Base-by-base conservation (phyloP, 192 early-diverging fungal species). In the Gryganskiella cystojenkinii region DNA sequence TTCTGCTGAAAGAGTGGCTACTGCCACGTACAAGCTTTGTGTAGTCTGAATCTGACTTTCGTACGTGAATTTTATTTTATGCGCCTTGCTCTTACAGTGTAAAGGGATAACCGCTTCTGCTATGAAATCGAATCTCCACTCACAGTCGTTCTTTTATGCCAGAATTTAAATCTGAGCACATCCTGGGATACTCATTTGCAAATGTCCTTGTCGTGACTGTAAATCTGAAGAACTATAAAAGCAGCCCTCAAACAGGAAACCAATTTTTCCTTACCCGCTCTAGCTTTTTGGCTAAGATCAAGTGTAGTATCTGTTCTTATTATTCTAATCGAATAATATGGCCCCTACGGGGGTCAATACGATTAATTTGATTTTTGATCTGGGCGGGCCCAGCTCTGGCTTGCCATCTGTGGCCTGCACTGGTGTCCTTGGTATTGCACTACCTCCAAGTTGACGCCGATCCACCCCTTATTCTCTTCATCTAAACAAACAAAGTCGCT, bases 221-320 rank as follows among this genome's bases (percentile, higher is more conserved):
- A n/a, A n/a, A n/a, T n/a, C n/a, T n/a, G n/a, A n/a, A n/a, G n/a
- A n/a, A 56, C 19, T 63, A 71, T 64, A 71, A 64, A 71, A 28
- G 0, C 37, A 6, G 1, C 34, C 15, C 6, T 0, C 1, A 33
- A 10, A 22, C 30, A 19, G 5, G 58, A 57, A 61, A 13, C 0
- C 13, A 27, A 51, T 67, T 64, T 51, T 56, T 80, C 76, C 51
- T 71, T 66, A 90, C 90, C 90, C 87, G 89, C 90, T 92, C 90
- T 87, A 85, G 90, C 89, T 86, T 91, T 83, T 92, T 90, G 88
- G 91, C 91, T 92, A 90, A 91, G 89, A 91, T 91, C 91, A 92
- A 92, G 91, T 92, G 91, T 92, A 91, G 91, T 92, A 92, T 92
- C 91, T 92, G 91, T 92, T 92, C 71, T 75, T 75, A 75, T 75